These are phyloP conservation scores for Monosporascus sp. DNA, from an alignment of 2,329 filamentous ascomycete species.

Conservation along the genomic window DNA sequence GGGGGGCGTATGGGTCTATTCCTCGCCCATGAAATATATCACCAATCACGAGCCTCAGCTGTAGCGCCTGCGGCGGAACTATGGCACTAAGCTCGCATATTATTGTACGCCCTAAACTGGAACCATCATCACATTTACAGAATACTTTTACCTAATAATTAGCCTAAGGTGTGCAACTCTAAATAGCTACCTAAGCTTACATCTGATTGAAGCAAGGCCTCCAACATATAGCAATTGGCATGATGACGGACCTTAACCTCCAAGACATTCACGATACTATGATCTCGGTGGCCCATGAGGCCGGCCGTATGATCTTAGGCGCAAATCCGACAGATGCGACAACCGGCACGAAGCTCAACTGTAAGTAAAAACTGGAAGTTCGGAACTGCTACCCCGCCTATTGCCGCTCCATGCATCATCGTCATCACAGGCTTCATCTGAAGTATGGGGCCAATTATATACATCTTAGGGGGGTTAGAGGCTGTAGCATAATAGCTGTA, in stretches of 20 bases:
- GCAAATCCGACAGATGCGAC: constrained; percentile 55
- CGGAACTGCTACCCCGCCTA: constrained; percentile 12
- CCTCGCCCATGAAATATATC: neutral
- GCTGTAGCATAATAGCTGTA: too few species aligned
- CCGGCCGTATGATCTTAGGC: constrained; percentile 58
- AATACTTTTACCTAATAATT: neutral
- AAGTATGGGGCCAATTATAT: too few species aligned
- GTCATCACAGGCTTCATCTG: neutral
- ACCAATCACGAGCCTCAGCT: neutral
- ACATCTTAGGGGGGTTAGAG: too few species aligned
- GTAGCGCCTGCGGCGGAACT: neutral
- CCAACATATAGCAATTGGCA: constrained; percentile 2
- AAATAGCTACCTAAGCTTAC: neutral
- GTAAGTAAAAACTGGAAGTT: constrained; percentile 31
- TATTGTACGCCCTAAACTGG: too few species aligned
- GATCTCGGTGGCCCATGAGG: constrained; percentile 54
- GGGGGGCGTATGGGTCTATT: too few species aligned
- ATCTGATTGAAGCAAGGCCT: neutral
- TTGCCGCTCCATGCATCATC: constrained; percentile 9
- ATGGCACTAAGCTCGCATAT: neutral
- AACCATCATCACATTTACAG: too few species aligned
- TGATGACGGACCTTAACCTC: constrained; percentile 53
- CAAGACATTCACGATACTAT: constrained; percentile 58
- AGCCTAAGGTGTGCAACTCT: neutral
- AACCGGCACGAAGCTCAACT: constrained; percentile 60